Base-by-base conservation (phyloP, 2,329 filamentous ascomycete genomes). In the Penicillium sp. region DNA sequence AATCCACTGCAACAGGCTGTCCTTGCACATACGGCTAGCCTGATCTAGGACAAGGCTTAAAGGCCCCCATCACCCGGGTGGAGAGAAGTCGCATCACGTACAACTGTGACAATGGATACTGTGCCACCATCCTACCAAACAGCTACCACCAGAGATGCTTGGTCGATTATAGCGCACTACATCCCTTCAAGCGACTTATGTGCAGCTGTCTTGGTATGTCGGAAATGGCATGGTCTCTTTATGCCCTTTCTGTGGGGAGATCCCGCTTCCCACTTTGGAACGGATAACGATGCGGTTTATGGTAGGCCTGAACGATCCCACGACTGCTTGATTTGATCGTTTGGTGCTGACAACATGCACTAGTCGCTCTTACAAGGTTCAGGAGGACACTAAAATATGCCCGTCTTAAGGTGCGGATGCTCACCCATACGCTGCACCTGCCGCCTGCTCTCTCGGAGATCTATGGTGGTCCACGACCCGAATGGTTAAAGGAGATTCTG, bases 351-450 rank as follows among this genome's bases (percentile, higher is more conserved):
- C 24, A 13, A 21, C 8, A 15, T n/a, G n/a, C n/a, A n/a, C n/a
- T 43, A 78, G 78, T 80, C 43, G 79, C 79, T 19, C 66, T 83
- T 49, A 81, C 78, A 6, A 72, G 76, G 29, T 83, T 83, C 65
- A 77, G 77, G 61, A 73, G 77, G 44, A 79, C 74, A 9, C 64
- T 83, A 21, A 75, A 72, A 45, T 75, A 74, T 61, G 77, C 77
- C 4, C 70, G 80, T 39, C 64, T 71, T 21, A 69, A 69, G 51
- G 76, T 80, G 26, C 68, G 80, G 45, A 72, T 73, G 43, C 66
- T 81, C 41, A 82, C 79, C 7, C 80, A 83, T 64, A 83, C 80
- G 1, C 70, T 83, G 17, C 78, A 80, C 58, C 69, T 83, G 21
- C 79, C 79, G 3, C 78, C 80, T 3, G 79, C 79, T 2, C 71